Base-by-base conservation (phyloP, 345 rosid genomes). In the Mangifera indica region DNA sequence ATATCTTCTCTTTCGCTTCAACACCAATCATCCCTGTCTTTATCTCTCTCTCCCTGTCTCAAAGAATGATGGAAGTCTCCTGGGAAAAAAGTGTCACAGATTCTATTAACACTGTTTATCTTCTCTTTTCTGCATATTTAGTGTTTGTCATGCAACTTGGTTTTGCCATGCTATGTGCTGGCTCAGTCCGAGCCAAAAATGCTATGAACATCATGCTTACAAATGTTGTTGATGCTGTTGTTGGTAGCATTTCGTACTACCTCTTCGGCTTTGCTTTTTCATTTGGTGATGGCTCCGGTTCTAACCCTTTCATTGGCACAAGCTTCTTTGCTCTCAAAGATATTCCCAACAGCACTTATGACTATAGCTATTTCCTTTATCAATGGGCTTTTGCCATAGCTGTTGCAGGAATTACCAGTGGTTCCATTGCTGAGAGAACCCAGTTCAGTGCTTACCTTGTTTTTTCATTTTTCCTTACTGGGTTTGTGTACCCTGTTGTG, bases 371-470 rank as follows among this genome's bases (percentile, higher is more conserved):
- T 77, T 89, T 89, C 49, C 88, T 89, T 45, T 89, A 79, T 76
- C 93, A 89, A 62, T 89, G 89, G 91, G 88, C 89, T 55, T 89
- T 89, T 26, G 89, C 93, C 21, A 85, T 82, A 11, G 93, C 91
- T 0, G 91, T 81, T 67, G 89, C 89, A 10, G 89, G 91, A 21
- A 87, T 87, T 51, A 87, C 89, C 1, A 88, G 91, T 44, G 91
- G 93, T 10, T 89, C 91, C 0, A 84, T 87, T 22, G 94, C 91
- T 26, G 91, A 89, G 71, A 72, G 94, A 64, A 89, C 92, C 81
- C 92, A 89, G 34, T 89, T 89, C 79, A 82, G 87, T 75, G 86
- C 90, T 5, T 86, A 87, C 72, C 85, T 89, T 51, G 78, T 85
- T 34, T 89, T 85, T 77, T 89, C 91, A 0, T 84, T 87, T 78